Evolutionary conservation across 1,284 basidiomycete genomes (phyloP), one percentile per base, ranked within the genome.

Genomic region (Ustilago lituana): DNA sequence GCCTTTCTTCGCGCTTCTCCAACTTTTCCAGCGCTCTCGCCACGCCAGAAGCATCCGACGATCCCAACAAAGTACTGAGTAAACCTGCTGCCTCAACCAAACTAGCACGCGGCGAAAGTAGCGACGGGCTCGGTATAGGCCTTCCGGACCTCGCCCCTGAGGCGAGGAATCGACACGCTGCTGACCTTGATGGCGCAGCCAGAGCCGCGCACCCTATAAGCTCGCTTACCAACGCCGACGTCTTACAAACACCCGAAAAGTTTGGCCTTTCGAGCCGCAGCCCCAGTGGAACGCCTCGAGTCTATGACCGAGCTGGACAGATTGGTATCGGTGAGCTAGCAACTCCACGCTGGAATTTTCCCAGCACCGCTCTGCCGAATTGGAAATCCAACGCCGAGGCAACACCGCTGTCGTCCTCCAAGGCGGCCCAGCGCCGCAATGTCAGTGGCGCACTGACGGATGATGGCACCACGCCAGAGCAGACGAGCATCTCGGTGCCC

Each of bases 271-370:
- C 61, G 35, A 54, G 38, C 14, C 60, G 58, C 10, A 44, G 45
- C 4, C 58, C 67, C 3, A 44, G 60, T 39, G 49, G 38, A 10
- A 58, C 64, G 31, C 63, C 69, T 47, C 47, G 60, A 29, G 45
- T 71, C 23, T 68, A 90, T 69, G 94, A 98, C 84, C 87, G 95
- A 53, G 87, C 89, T 15, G 91, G 89, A 22, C 87, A 98, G 36
- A 89, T 98, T 51, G 95, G 95, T 19, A 91, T 98, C 10, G 95
- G 95, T 33, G 95, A 98, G 84, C 87, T 98, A n/a, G 86, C 93
- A 7, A 98, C 95, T n/a, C 95, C 95, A 33, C 88, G 94, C 67
- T 98, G 94, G 94, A 87, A 67, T 31, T 72, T 76, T 31, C 49
- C 67, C 4, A 40, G 54, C 27, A 50, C 60, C 5, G 47, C 61